Base-by-base conservation (phyloP, 805 yeast species). In the Millerago galiae region DNA sequence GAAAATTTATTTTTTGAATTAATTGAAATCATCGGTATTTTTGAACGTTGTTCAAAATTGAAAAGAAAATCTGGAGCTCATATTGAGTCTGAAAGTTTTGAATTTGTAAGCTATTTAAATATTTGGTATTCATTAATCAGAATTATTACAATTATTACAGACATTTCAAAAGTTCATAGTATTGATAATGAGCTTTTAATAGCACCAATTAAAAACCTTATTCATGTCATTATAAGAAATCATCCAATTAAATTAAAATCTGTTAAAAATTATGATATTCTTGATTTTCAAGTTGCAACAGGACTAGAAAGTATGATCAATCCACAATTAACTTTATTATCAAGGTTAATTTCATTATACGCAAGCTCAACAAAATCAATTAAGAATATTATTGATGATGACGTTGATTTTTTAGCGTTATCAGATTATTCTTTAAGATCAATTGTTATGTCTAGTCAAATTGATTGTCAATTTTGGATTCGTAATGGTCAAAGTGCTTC, bases 401-500 rank as follows among this genome's bases (percentile, higher is more conserved):
- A 21, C n/a, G 38, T 55, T 10, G 75, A 74, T 37, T 69, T 74
- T 45, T 50, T 73, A 41, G 58, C 58, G 4, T 66, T 79, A 14
- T 68, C 83, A 0, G 88, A 81, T 56, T 66, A 72, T 40, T 70
- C 83, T 0, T 57, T 83, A 38, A 70, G 83, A 56, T 72, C 81
- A 13, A 63, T 79, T 27, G 88, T 81, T 1, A 62, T 82, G 26
- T 70, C 75, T 15, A 62, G 80, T 4, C 91, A 83, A 53, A 74
- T 81, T 3, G 72, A 71, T 28, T 63, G 74, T 2, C 84, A 84
- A 1, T 77, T 75, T 47, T 83, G 93, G 93, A 73, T 83, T 3
- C 72, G 91, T 62, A 83, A 83, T 53, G 93, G 93, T 16, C 54
- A 66, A 40, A 68, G 74, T 6, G 74, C 71, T 2, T 59, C 76